A percentile compares a stretch with the other conserved stretches of the same genome.
phyloP scores from a whole-genome alignment of 495 filamentous ascomycete genomes.

The Usnea hakonensis region DNA sequence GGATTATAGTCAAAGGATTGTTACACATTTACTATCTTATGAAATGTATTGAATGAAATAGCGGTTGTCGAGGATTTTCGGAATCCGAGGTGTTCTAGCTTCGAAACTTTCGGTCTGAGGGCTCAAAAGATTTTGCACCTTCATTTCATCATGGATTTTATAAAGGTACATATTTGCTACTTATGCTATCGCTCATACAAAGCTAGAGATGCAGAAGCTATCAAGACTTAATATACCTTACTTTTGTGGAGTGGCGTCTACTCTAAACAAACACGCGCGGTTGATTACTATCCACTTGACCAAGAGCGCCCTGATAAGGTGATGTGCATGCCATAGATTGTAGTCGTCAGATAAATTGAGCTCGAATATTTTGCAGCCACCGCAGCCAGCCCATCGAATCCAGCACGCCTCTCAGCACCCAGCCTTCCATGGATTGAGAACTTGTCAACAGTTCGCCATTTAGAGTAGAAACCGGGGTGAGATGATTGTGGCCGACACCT shows the following conservation, averaged over 20 bases:
- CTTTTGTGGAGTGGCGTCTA: background rate
- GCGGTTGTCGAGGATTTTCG: no score
- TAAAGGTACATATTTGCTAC: background rate
- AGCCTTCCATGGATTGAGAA: background rate
- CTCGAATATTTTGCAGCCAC: background rate
- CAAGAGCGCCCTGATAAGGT: background rate
- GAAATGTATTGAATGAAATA: no score
- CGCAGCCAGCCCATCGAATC: background rate
- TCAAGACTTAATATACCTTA: no score
- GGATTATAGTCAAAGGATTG: background rate
- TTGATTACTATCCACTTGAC: background rate
- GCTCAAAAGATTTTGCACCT: no score
- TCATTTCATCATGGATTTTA: no score
- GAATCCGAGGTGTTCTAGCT: no score
- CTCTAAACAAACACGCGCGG: background rate
- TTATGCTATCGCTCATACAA: background rate
- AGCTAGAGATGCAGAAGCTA: background rate
- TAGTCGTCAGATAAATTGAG: no score
- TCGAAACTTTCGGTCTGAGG: no score
- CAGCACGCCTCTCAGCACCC: background rate
- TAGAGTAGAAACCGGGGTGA: background rate
- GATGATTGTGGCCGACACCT: background rate
- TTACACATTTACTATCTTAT: no score
- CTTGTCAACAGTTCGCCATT: background rate
- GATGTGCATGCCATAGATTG: no score